phyloP scores from a whole-genome alignment of 441 rosid genomes.

The Rhodomyrtus psidioides region DNA sequence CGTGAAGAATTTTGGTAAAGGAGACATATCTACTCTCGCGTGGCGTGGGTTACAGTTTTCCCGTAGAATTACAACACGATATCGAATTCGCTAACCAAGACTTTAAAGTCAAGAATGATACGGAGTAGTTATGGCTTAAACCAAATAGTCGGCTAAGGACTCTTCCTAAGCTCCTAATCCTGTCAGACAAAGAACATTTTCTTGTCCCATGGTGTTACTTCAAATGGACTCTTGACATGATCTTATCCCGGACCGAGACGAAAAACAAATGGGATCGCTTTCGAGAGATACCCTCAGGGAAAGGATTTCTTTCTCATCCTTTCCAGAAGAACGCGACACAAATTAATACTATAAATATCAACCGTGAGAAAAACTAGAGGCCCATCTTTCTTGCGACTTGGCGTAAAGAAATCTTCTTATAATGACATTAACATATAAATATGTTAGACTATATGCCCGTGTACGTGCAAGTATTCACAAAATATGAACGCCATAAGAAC shows the following conservation, averaged over 20 bases:
- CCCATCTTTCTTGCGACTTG: background rate
- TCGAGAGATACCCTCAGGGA: background rate
- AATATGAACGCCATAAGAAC: too few species aligned
- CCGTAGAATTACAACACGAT: background rate
- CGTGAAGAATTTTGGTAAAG: background rate
- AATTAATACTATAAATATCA: background rate
- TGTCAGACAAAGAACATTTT: background rate
- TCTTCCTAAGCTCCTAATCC: background rate
- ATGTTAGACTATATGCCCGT: background rate
- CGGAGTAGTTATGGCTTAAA: background rate
- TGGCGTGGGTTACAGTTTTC: background rate
- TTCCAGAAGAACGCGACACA: background rate
- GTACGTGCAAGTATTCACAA: background rate
- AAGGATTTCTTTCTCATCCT: background rate
- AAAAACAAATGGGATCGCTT: background rate
- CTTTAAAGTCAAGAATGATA: background rate
- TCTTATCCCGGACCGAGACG: background rate
- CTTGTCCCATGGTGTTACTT: background rate
- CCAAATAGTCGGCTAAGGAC: background rate
- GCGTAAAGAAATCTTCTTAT: background rate
- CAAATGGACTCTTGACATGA: background rate
- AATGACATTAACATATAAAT: background rate
- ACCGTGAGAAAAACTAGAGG: background rate
- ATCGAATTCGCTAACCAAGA: background rate
- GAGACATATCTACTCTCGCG: background rate